Evolutionary conservation across 106 monocot species (phyloP), one percentile per base, ranked within the genome.

Genomic region (Gastrodia elata): DNA sequence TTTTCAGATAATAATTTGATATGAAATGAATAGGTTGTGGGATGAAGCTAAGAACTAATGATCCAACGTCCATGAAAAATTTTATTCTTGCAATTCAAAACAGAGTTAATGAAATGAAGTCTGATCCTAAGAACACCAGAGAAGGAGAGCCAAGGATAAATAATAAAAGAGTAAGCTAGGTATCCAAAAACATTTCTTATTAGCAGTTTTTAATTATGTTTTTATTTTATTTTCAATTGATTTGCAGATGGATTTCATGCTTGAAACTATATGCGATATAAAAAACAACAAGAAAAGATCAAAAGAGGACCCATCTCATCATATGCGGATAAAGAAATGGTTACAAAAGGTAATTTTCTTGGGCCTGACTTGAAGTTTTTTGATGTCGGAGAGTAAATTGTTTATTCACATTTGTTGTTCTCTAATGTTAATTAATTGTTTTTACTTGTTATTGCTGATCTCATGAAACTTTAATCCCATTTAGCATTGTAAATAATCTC

Each of bases 171-270:
- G 95, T 95, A 84, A 73, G 75, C 55, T 78, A 39, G 33, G 36
- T 73, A 59, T 39, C 13, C 40, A 32, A 28, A 11, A 73, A 28
- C 68, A 67, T 32, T 55, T 71, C 6, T 22, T 76, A 30, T 64
- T 52, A 32, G 48, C 10, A 41, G 16, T 33, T 58, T 26, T 6
- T 38, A 57, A 22, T 30, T 68, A 49, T 7, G 38, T 26, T 13
- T 73, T 0, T 38, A 65, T 64, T 55, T 48, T 36, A 37, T 20
- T 15, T 48, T 71, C 9, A 40, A 68, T 65, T 80, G 77, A 58
- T 76, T 8, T 80, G 71, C 80, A 98, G 98, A 98, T 98, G 98
- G 86, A 98, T 64, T 93, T 93, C 68, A 93, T 93, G 93, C 87
- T 98, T 38, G 93, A 98, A 38, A 98, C 87, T 8, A 93, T 98